Percentiles rank a stretch among this genome's conserved stretches.
Conservation (phyloP, 1,284 basidiomycete genomes). For the Cryptococcus sp. region DNA sequence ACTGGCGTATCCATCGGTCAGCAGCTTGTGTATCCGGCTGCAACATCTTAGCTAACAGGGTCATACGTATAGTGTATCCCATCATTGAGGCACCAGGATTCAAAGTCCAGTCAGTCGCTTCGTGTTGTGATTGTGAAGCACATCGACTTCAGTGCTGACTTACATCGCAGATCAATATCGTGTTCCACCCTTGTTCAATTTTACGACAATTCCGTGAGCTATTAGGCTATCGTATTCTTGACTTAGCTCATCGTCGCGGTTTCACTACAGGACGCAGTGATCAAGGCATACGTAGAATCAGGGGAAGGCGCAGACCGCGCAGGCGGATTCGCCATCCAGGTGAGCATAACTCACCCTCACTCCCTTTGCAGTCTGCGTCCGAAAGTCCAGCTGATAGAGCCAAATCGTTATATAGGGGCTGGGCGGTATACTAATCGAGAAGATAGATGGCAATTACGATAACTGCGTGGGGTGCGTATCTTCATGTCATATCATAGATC, state of each 20-base stretch:
- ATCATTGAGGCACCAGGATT: constrained; percentile 83
- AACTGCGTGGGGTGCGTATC: constrained; percentile 73
- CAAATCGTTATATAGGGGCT: constrained; percentile 61
- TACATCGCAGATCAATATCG: constrained; percentile 70
- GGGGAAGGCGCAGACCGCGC: constrained; percentile 89
- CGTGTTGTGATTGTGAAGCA: no score
- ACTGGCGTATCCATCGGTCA: constrained; percentile 79
- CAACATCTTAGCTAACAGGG: constrained; percentile 5
- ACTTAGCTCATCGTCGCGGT: neutral
- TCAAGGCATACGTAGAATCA: constrained; percentile 83
- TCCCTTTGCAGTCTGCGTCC: neutral
- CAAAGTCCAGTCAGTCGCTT: constrained; percentile 65
- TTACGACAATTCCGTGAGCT: constrained; percentile 64
- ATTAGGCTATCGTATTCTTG: neutral
- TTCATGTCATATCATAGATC: neutral
- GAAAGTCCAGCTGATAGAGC: constrained; percentile 7
- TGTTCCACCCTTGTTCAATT: constrained; percentile 80
- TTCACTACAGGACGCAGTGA: constrained; percentile 51
- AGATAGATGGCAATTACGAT: constrained; percentile 87
- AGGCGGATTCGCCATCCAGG: constrained; percentile 94
- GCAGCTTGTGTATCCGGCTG: constrained; percentile 30
- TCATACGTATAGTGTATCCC: constrained; percentile 66
- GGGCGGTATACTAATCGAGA: constrained; percentile 75
- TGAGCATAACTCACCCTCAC: constrained; percentile 42
- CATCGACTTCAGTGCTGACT: neutral